phyloP scores from a whole-genome alignment of 1,284 basidiomycete species.

The Naganishia liquefaciens region DNA sequence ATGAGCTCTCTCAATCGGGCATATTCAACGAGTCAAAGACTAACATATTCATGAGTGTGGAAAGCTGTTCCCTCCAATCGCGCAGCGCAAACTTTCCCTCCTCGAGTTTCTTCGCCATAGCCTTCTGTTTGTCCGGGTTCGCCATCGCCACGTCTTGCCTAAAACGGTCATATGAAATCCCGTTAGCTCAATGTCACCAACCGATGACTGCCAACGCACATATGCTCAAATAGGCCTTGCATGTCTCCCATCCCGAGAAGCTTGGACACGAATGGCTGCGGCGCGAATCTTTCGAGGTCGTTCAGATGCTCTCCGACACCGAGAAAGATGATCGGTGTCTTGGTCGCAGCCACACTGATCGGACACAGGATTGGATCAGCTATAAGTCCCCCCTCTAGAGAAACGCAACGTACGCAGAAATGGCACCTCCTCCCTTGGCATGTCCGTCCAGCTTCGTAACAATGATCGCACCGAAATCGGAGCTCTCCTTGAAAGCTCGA shows the following conservation, averaged over 20 bases:
- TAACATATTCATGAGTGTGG: slow-evolving; percentile 96
- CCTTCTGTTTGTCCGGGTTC: slow-evolving; percentile 95
- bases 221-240: slow-evolving; percentile 94
- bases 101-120: slow-evolving; percentile 96
- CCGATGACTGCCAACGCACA: slow-evolving; percentile 55
- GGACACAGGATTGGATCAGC: slow-evolving; percentile 14
- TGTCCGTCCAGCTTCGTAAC: slow-evolving; percentile 99
- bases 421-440: slow-evolving; percentile 98
- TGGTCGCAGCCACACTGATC: slow-evolving; percentile 88
- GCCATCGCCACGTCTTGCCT: slow-evolving; percentile 82
- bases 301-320: slow-evolving; percentile 96
- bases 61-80: slow-evolving; percentile 97
- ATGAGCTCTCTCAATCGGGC: not conserved
- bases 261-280: slow-evolving; percentile 96
- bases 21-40: slow-evolving; percentile 41
- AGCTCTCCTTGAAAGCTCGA: slow-evolving; percentile 95
- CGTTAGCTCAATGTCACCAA: not conserved
- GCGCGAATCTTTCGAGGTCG: slow-evolving; percentile 93
- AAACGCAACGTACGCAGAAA: slow-evolving; percentile 77
- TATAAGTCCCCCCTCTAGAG: not conserved
- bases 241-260: slow-evolving; percentile 93
- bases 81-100: slow-evolving; percentile 95
- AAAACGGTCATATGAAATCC: not conserved
- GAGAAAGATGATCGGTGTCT: slow-evolving; percentile 97
- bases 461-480: slow-evolving; percentile 97